Evolutionary conservation across 768 basidiomycete species (phyloP), one percentile per base, ranked within the genome.

Genomic region (Collybiopsis confluens): DNA sequence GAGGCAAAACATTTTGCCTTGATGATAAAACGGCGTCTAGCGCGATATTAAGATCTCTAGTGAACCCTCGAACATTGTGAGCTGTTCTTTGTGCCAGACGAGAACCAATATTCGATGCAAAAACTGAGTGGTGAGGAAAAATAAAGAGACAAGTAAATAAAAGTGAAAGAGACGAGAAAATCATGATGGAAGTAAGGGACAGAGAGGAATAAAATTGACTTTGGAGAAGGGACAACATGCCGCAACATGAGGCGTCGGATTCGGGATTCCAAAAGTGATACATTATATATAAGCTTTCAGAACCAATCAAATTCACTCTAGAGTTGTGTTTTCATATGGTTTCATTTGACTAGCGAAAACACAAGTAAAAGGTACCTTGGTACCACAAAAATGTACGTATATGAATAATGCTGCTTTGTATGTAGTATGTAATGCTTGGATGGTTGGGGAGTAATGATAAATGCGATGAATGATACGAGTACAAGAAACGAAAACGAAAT

Each of bases 361-460:
- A n/a, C n/a, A n/a, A n/a, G n/a, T n/a, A n/a, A n/a, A 21, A 21
- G 44, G 44, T 45, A 45, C 44, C 9, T 4, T 26, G 21, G 44
- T 45, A 45, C 44, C 44, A 28, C n/a, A 45, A 7, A 28, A 45
- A 30, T 35, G 43, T 33, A 33, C 27, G 28, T 37, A 52, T 30
- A 44, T 20, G 27, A 40, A 41, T 43, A n/a, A 45, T 53, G 35
- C 24, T 53, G 41, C 33, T 16, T 9, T 53, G 52, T 53, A 45
- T 13, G 52, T 53, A 43, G 5, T 23, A 35, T 30, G 27, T 45
- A 18, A 45, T 53, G 41, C 42, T 23, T 53, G 52, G 43, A 42
- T 26, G 21, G 28, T 16, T 40, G 40, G 46, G 46, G 41, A 20
- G 33, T 53, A 27, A 45, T 53, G 52, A 33, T 35, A 18, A 33